These are phyloP conservation scores for Rhodotorula sp. DNA, from an alignment of 1,284 basidiomycete species.

Conservation along the genomic window DNA sequence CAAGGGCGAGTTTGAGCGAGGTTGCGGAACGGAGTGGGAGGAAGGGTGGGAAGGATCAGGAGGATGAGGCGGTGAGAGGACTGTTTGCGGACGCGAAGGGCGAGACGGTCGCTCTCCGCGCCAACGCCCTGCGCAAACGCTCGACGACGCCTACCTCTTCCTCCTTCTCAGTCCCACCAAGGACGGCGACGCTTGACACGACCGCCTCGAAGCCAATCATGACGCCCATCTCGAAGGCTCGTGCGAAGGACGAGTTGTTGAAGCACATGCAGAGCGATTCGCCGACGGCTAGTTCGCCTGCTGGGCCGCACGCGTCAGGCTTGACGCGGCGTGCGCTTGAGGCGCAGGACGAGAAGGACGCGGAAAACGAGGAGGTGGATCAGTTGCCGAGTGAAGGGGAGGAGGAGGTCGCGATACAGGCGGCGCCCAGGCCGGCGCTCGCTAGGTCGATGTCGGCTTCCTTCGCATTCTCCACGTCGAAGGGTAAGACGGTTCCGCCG, in stretches of 20 bases:
- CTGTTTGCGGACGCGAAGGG: slow-evolving; percentile 2
- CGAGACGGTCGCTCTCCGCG: slow-evolving; percentile 4
- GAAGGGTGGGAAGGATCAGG: background rate
- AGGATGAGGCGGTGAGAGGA: background rate
- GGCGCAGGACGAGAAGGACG: background rate
- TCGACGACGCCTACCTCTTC: background rate
- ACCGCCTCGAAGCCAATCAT: background rate
- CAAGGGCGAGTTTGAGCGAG: slow-evolving; percentile 11
- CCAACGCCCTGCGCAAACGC: background rate
- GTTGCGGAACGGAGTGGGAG: background rate
- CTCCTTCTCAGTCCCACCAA: background rate
- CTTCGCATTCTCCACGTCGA: background rate
- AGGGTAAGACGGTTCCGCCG: background rate
- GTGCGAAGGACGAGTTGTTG: slow-evolving; percentile 25
- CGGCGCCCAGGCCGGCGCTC: no score
- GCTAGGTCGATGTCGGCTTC: background rate
- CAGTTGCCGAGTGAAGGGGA: background rate
- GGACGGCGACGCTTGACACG: background rate
- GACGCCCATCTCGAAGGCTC: slow-evolving; percentile 7
- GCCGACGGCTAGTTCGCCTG: slow-evolving; percentile 29
- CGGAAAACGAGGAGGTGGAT: background rate
- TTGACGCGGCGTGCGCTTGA: slow-evolving; percentile 17
- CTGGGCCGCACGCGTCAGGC: slow-evolving; percentile 7
- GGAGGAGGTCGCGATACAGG: background rate
- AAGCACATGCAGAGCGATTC: slow-evolving; percentile 36